These are phyloP conservation scores for Williopsis jadinii DNA, from an alignment of 1,139 yeast species.

Conservation along the genomic window DNA sequence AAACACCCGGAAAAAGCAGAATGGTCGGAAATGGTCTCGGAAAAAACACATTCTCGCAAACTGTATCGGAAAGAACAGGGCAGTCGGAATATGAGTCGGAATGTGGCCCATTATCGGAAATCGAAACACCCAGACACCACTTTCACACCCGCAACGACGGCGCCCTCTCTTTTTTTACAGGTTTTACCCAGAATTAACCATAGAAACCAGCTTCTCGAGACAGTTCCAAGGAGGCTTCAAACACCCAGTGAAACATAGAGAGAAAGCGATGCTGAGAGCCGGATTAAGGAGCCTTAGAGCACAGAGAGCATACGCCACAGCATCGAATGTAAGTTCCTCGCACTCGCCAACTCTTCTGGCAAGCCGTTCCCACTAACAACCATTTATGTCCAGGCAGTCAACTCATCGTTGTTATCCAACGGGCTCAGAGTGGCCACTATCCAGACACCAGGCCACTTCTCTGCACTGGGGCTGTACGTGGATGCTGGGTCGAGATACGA, in stretches of 20 bases:
- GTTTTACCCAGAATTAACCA: too few species aligned
- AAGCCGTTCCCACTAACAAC: background rate
- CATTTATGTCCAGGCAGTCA: constrained; percentile 3
- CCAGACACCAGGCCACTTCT: constrained; percentile 82
- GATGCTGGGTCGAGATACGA: constrained; percentile 91
- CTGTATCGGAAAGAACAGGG: too few species aligned
- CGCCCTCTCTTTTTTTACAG: background rate
- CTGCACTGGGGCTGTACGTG: constrained; percentile 84
- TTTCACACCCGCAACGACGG: background rate
- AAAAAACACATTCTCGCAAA: too few species aligned
- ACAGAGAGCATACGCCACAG: constrained; percentile 8
- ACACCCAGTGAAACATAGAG: too few species aligned
- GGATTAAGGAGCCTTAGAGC: constrained; percentile 1
- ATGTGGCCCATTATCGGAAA: too few species aligned
- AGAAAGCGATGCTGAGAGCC: constrained; percentile 7
- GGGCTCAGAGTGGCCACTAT: constrained; percentile 84
- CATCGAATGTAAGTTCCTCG: constrained; percentile 3
- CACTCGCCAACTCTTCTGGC: too few species aligned
- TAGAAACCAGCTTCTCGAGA: background rate
- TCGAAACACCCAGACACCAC: too few species aligned
- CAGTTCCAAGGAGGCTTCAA: background rate
- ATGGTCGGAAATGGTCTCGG: too few species aligned
- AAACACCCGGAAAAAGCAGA: too few species aligned
- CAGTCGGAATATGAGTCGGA: too few species aligned
- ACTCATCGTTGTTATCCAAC: constrained; percentile 52